A percentile compares a stretch with the other conserved stretches of the same genome.
Conservation (phyloP, 2,329 filamentous ascomycete species). For the Talaromyces funiculosus region DNA sequence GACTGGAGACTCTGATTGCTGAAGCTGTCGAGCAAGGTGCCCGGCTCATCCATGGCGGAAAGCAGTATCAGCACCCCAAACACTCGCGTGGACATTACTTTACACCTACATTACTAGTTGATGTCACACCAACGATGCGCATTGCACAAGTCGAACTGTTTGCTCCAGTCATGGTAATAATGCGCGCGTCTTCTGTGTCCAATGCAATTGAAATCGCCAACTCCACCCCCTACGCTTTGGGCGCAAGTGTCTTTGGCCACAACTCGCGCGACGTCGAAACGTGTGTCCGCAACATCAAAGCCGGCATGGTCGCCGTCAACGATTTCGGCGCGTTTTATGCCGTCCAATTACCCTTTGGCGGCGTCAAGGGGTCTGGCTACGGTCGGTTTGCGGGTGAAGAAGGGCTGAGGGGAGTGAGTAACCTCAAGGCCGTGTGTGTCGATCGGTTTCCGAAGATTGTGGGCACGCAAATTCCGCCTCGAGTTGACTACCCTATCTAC, state of each 20-base stretch:
- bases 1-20: slow-evolving; percentile 68
- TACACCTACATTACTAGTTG: slow-evolving; percentile 78
- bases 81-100: slow-evolving; percentile 86
- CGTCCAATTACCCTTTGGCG: slow-evolving; percentile 90
- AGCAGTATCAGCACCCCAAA: slow-evolving; percentile 63
- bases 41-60: slow-evolving; percentile 73
- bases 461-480: slow-evolving; percentile 72
- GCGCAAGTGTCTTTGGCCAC: slow-evolving; percentile 78
- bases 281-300: slow-evolving; percentile 64
- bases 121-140: slow-evolving; percentile 77
- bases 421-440: slow-evolving; percentile 77
- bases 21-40: slow-evolving; percentile 77
- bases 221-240: slow-evolving; percentile 76
- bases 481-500: slow-evolving; percentile 74
- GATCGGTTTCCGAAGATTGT: slow-evolving; percentile 58
- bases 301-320: slow-evolving; percentile 91
- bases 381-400: slow-evolving; percentile 90
- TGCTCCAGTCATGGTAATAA: slow-evolving; percentile 79
- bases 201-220: slow-evolving; percentile 76
- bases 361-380: slow-evolving; percentile 82
- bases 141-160: slow-evolving; percentile 92
- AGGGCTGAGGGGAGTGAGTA: slow-evolving; percentile 77
- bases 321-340: slow-evolving; percentile 94
- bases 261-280: slow-evolving; percentile 56
- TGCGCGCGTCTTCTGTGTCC: slow-evolving; percentile 62